Evolutionary conservation across 208 protist species (phyloP).

Genomic region (Crithidia brevicula): DNA sequence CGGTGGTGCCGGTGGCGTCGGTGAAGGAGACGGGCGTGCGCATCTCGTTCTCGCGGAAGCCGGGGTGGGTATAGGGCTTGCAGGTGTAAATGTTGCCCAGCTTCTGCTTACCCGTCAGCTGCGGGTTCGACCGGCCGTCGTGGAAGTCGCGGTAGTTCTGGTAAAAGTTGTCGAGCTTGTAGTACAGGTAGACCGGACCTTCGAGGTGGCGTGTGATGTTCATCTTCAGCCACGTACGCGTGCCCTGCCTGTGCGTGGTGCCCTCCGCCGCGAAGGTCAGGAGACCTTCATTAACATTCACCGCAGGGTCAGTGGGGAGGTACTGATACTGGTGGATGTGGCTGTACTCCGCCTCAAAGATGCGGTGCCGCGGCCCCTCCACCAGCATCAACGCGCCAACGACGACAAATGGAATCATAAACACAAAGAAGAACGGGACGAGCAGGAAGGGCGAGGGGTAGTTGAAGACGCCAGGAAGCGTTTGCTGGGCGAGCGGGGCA

Average conservation of each 20-base stretch:
- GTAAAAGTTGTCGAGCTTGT: constrained; percentile 96
- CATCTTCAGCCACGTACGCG: constrained; percentile 65
- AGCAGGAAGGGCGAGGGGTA: constrained; percentile 58
- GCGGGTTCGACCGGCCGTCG: constrained; percentile 51
- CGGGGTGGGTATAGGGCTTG: constrained; percentile 57
- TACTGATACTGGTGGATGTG: constrained; percentile 85
- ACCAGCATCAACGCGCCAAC: constrained; percentile 53
- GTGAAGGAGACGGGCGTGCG: constrained; percentile 28
- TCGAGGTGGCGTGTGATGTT: constrained; percentile 68
- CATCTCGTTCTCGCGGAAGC: constrained; percentile 40
- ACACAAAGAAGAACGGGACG: constrained; percentile 53
- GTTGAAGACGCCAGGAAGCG: constrained; percentile 64
- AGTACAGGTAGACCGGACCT: constrained; percentile 97
- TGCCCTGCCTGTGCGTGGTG: constrained; percentile 61
- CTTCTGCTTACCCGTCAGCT: constrained; percentile 61
- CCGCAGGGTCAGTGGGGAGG: constrained; percentile 49
- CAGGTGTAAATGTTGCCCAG: constrained; percentile 45
- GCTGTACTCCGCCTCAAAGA: constrained; percentile 57
- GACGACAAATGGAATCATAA: constrained; percentile 60
- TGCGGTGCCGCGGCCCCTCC: constrained; percentile 28
- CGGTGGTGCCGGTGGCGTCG: constrained; percentile 16
- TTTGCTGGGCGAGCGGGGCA: constrained; percentile 77
- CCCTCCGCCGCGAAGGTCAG: constrained; percentile 59
- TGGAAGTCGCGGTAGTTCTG: constrained; percentile 98
- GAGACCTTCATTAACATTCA: constrained; percentile 79